Conservation (phyloP, 345 rosid genomes). For the Atalantia buxifolia region DNA sequence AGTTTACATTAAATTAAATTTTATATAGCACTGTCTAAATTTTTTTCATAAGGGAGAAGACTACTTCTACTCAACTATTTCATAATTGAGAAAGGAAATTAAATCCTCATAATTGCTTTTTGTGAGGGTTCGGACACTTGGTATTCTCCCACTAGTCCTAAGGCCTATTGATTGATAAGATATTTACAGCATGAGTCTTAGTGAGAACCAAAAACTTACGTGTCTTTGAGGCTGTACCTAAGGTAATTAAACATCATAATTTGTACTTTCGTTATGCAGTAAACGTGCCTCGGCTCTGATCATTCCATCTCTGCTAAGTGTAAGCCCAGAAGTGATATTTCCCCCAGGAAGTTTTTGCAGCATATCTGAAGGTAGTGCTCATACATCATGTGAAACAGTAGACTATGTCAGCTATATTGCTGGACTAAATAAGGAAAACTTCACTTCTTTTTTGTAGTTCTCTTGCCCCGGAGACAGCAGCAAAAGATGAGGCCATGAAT, state of each 20-base stretch:
- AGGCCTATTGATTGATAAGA: neutral
- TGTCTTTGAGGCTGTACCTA: neutral
- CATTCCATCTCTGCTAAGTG: slow-evolving; percentile 44
- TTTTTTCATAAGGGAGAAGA: no score
- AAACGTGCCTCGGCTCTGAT: slow-evolving; percentile 38
- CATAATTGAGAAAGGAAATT: no score
- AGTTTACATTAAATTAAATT: no score
- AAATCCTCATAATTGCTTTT: no score
- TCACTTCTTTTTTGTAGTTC: slow-evolving; percentile 25
- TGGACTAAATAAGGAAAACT: slow-evolving; percentile 6
- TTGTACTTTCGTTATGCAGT: slow-evolving; percentile 35
- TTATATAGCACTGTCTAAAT: no score
- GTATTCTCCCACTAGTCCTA: no score
- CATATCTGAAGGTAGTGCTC: slow-evolving; percentile 50
- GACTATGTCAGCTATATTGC: neutral
- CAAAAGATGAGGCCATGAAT: slow-evolving; percentile 12
- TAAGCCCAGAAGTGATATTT: slow-evolving; percentile 49
- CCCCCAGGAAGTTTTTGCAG: slow-evolving; percentile 48
- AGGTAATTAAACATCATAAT: neutral
- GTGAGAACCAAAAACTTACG: neutral
- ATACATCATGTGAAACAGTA: neutral
- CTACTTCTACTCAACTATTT: no score
- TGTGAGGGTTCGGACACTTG: no score
- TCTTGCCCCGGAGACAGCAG: slow-evolving; percentile 45
- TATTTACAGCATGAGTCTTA: neutral